Conservation (phyloP, 2,329 filamentous ascomycete species). For the Calcarisporium arbuscula region DNA sequence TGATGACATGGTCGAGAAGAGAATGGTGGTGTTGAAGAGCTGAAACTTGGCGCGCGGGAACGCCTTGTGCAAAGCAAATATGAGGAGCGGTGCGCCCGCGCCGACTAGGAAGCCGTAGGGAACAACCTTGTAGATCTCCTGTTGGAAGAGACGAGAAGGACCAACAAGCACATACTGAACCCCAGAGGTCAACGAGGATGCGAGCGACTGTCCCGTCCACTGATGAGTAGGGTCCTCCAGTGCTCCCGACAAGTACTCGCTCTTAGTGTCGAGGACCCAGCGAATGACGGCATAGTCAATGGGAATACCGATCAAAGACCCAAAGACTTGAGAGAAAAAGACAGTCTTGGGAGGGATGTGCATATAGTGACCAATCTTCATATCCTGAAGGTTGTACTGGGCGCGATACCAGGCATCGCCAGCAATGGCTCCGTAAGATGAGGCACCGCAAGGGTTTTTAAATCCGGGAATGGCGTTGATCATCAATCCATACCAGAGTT, state of each 20-base stretch:
- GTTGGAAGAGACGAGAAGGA: conserved; percentile 41
- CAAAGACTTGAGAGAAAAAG: conserved; percentile 57
- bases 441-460: conserved; percentile 52
- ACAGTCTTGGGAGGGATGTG: conserved; percentile 52
- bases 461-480: conserved; percentile 42
- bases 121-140: conserved; percentile 39
- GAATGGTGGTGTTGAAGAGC: conserved; percentile 57
- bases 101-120: conserved; percentile 50
- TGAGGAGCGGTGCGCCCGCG: conserved; percentile 34
- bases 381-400: conserved; percentile 53
- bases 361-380: conserved; percentile 60
- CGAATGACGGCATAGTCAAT: conserved; percentile 56
- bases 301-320: conserved; percentile 50
- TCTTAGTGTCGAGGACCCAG: conserved; percentile 53
- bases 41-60: conserved; percentile 49
- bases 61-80: conserved; percentile 44
- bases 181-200: conserved; percentile 44
- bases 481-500: conserved; percentile 55
- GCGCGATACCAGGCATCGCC: conserved; percentile 57
- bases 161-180: conserved; percentile 56
- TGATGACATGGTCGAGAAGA: conserved; percentile 46
- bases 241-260: conserved; percentile 45
- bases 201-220: conserved; percentile 53
- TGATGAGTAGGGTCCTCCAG: conserved; percentile 49
- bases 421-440: conserved; percentile 51